Evolutionary conservation across 805 yeast genomes (phyloP), one percentile per base, ranked within the genome.

Genomic region (Citeromyces matritensis): DNA sequence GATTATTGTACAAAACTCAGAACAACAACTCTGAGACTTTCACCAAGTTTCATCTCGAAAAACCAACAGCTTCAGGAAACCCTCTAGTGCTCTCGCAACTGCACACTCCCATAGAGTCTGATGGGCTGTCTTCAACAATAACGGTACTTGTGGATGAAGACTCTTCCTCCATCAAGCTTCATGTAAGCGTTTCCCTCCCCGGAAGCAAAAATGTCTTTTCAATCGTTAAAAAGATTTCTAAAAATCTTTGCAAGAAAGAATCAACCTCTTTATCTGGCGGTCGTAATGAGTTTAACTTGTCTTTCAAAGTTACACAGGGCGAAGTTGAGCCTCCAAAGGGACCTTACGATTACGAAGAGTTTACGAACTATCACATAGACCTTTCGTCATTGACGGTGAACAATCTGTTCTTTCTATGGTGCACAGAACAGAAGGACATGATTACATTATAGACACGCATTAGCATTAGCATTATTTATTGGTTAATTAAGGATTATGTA

Each of bases 341-440:
- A 9, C 51, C 48, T 7, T 49, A 45, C 26, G 53, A 48, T 28
- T 49, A 37, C 30, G 48, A 43, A 5, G 26, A 33, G 2, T 35
- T 43, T 9, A 39, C 44, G 9, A 38, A 48, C 23, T 49, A 47
- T 26, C 33, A 38, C 26, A 15, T 48, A 3, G 37, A 41, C 4
- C 35, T 49, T 23, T 36, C 40, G 8, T 32, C 36, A 7, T 37
- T 49, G 19, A 30, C 36, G 15, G 35, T 48, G 13, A 45, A 42
- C 27, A 45, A 43, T 24, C 21, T 17, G 21, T 17, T 17, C 21
- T 17, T 17, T 7, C 7, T 17, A 17, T 17, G 21, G 21, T 17
- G 21, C 21, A 17, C 21, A 17, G 21, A 17, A 17, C 21, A 17
- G 21, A 17, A 17, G 7, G 21, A 17, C 6, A 17, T 7, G 7